Conservation (phyloP, 2,329 filamentous ascomycete genomes). For the Paraphoma chrysanthemicola region DNA sequence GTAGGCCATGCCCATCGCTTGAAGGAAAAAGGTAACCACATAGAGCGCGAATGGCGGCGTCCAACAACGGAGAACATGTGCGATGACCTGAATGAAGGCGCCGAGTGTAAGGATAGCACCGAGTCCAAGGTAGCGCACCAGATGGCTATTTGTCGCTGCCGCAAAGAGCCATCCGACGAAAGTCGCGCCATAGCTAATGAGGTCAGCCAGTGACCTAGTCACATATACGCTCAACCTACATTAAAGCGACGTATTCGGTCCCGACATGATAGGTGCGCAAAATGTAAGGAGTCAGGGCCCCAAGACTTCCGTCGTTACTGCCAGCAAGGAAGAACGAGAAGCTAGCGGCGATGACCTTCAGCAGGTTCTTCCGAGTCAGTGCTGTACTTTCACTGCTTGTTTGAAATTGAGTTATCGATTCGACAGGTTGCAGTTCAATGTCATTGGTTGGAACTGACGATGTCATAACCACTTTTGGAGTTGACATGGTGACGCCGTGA, state of each 20-base stretch:
- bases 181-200: slow-evolving; percentile 56
- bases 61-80: slow-evolving; percentile 64
- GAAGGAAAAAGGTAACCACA: slow-evolving; percentile 64
- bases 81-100: slow-evolving; percentile 61
- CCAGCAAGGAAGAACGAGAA: slow-evolving; percentile 72
- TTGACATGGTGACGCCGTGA: too few relatives aligned
- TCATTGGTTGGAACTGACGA: background rate
- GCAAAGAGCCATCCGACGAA: slow-evolving; percentile 68
- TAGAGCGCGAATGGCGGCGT: slow-evolving; percentile 65
- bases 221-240: slow-evolving; percentile 27
- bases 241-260: slow-evolving; percentile 53
- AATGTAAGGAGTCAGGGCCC: slow-evolving; percentile 69
- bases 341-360: slow-evolving; percentile 57
- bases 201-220: background rate
- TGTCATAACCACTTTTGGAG: too few relatives aligned
- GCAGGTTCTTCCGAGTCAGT: slow-evolving; percentile 11
- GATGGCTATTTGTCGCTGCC: slow-evolving; percentile 63
- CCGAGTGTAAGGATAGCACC: slow-evolving; percentile 65
- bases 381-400: slow-evolving; percentile 1
- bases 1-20: slow-evolving; percentile 66
- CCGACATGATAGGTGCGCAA: slow-evolving; percentile 63
- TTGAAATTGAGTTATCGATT: background rate
- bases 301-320: slow-evolving; percentile 69
- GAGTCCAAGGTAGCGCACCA: slow-evolving; percentile 60
- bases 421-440: background rate